phyloP scores from a whole-genome alignment of 768 basidiomycete genomes.

The Botryobasidium botryosum region DNA sequence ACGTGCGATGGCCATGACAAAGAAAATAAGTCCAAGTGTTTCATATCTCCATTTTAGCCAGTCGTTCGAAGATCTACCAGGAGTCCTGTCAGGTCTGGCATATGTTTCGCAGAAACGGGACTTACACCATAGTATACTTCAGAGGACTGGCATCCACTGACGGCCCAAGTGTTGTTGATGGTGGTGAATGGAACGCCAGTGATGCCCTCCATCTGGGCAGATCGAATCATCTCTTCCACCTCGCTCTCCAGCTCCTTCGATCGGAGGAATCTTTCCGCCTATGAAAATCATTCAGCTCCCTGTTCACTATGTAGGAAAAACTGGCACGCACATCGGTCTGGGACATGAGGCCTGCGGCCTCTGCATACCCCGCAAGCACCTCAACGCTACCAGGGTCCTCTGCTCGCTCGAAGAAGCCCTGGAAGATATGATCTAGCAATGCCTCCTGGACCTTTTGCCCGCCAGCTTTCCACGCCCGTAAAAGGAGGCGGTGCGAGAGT shows the following conservation, averaged over 20 bases:
- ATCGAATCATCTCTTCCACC: conserved; percentile 42
- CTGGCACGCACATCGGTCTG: conserved; percentile 35
- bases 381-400: conserved; percentile 44
- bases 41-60: too few relatives aligned
- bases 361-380: conserved; percentile 43
- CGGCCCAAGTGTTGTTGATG: conserved; percentile 62
- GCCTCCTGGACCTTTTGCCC: conserved; percentile 43
- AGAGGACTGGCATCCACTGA: conserved; percentile 54
- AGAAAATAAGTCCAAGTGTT: too few relatives aligned
- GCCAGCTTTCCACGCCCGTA: conserved; percentile 46
- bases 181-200: conserved; percentile 68
- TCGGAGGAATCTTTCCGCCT: conserved; percentile 49
- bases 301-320: conserved; percentile 4
- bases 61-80: too few relatives aligned
- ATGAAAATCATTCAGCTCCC: too few relatives aligned
- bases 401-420: conserved; percentile 45
- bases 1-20: too few relatives aligned
- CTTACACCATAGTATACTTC: conserved; percentile 51
- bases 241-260: conserved; percentile 49
- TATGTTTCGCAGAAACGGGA: too few relatives aligned
- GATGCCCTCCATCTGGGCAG: conserved; percentile 48
- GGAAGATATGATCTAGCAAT: conserved; percentile 40
- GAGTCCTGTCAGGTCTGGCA: too few relatives aligned
- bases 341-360: conserved; percentile 37
- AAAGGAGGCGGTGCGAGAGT: conserved; percentile 50